Conservation (phyloP, 139 green algal genomes). For the Chlamydomonas schloesseri region DNA sequence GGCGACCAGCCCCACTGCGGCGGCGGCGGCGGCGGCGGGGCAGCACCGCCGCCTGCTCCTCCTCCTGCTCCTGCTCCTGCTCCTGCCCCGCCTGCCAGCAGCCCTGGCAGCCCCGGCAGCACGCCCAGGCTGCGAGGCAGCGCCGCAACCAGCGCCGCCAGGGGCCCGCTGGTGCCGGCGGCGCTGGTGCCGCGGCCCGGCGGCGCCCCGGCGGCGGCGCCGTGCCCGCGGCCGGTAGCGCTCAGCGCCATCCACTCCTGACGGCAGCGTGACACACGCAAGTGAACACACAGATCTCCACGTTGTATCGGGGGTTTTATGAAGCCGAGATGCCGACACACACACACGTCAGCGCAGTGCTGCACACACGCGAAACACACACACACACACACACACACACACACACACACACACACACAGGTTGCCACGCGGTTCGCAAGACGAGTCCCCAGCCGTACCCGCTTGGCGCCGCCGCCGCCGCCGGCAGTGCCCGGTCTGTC, state of each 20-base stretch:
- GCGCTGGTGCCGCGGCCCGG: not conserved
- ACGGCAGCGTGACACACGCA: not conserved
- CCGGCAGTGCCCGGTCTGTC: not conserved
- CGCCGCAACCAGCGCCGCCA: not conserved
- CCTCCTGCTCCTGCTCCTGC: conserved; percentile 45
- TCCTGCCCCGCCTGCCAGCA: conserved; percentile 21
- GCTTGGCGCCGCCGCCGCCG: not conserved
- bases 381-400: too few relatives aligned
- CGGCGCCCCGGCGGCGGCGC: not conserved
- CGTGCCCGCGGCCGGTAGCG: not conserved
- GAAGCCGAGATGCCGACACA: too few relatives aligned
- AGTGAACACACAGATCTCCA: too few relatives aligned
- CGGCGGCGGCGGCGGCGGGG: too few relatives aligned
- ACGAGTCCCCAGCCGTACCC: too few relatives aligned
- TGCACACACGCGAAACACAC: too few relatives aligned
- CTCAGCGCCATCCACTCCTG: not conserved
- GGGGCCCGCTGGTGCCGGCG: not conserved
- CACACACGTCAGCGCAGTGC: too few relatives aligned
- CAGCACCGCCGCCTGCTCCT: too few relatives aligned
- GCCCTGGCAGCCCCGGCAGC: conserved; percentile 1
- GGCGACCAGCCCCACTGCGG: conserved; percentile 1
- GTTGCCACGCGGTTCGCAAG: too few relatives aligned
- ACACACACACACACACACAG: too few relatives aligned
- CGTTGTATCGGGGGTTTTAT: too few relatives aligned
- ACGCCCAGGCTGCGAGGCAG: conserved; percentile 13